Evolutionary conservation across 2,329 filamentous ascomycete species (phyloP).

Genomic region (Arthrinium phaeospermum): DNA sequence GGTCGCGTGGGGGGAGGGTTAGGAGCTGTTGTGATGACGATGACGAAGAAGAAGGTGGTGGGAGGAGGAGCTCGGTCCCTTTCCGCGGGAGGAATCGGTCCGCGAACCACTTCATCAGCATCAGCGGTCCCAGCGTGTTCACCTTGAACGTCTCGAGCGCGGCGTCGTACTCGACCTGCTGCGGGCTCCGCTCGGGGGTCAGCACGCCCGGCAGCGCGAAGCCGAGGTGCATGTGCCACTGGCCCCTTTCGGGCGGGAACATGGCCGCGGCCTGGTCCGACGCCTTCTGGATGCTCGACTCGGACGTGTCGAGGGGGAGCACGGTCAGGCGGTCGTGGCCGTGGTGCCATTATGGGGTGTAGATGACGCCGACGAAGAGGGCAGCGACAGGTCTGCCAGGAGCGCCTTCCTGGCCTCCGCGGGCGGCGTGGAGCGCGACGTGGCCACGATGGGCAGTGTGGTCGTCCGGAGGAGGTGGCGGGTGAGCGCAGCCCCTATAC

Average conservation of each 20-base stretch:
- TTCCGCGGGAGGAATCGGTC: constrained; percentile 68
- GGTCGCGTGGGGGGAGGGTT: constrained; percentile 61
- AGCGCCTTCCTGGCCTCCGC: constrained; percentile 37
- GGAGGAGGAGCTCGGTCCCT: constrained; percentile 43
- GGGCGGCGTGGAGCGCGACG: constrained; percentile 45
- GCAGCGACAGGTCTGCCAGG: constrained; percentile 32
- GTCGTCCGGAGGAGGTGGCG: constrained; percentile 55
- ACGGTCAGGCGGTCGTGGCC: constrained; percentile 30
- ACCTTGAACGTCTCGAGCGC: constrained; percentile 74
- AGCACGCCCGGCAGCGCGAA: constrained; percentile 76
- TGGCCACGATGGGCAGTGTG: constrained; percentile 53
- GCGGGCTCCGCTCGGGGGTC: constrained; percentile 72
- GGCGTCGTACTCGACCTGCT: constrained; percentile 64
- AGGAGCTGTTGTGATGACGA: constrained; percentile 17
- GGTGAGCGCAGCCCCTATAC: constrained; percentile 55
- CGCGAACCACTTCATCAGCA: constrained; percentile 78
- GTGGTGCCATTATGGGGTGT: constrained; percentile 18
- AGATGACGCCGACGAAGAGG: constrained; percentile 35
- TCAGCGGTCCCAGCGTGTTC: constrained; percentile 75
- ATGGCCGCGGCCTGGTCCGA: constrained; percentile 53
- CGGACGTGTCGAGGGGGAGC: constrained; percentile 57
- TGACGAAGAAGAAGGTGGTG: neutral
- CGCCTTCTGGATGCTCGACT: constrained; percentile 65
- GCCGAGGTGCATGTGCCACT: constrained; percentile 65
- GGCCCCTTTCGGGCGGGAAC: constrained; percentile 57